Evolutionary conservation across 1,284 basidiomycete species (phyloP).

Genomic region (Ustilago vetiveriae): DNA sequence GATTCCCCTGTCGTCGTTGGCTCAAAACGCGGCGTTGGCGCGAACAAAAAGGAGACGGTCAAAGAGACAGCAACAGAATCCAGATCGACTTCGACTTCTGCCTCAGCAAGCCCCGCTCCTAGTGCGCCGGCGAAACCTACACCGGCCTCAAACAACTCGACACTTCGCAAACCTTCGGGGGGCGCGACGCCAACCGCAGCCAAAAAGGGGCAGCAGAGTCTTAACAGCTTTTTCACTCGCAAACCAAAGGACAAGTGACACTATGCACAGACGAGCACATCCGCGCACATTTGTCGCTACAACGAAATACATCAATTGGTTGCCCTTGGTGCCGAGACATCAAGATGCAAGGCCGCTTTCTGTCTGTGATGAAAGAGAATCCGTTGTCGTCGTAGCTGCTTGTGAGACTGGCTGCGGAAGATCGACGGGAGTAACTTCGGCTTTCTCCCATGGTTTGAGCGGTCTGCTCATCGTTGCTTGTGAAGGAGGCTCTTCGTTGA

Average conservation of each 20-base stretch:
- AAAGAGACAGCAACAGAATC: slow-evolving; percentile 5
- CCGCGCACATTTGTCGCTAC: background rate
- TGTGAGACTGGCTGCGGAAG: slow-evolving; percentile 1
- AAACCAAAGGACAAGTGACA: slow-evolving; percentile 31
- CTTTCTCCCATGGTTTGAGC: slow-evolving; percentile 61
- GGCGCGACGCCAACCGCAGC: slow-evolving; percentile 21
- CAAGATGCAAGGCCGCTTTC: background rate
- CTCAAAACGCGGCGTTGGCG: slow-evolving; percentile 20
- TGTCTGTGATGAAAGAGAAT: background rate
- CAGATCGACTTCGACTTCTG: slow-evolving; percentile 20
- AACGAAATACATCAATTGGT: background rate
- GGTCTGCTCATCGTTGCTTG: slow-evolving; percentile 47
- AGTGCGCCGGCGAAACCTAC: slow-evolving; percentile 21
- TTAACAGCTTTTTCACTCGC: slow-evolving; percentile 52
- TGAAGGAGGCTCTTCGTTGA: slow-evolving; percentile 57
- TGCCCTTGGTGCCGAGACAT: background rate
- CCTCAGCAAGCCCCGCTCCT: slow-evolving; percentile 31
- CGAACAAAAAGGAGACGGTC: slow-evolving; percentile 5
- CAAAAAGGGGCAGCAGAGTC: slow-evolving; percentile 54
- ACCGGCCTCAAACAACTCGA: slow-evolving; percentile 18
- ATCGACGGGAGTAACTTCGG: slow-evolving; percentile 1
- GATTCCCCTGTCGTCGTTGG: slow-evolving; percentile 28
- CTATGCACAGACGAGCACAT: background rate
- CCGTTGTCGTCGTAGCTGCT: slow-evolving; percentile 1
- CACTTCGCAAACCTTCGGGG: slow-evolving; percentile 15